These are phyloP conservation scores for Phlyctochytrium bullatum DNA, from an alignment of 192 early-diverging fungal species.

Conservation along the genomic window DNA sequence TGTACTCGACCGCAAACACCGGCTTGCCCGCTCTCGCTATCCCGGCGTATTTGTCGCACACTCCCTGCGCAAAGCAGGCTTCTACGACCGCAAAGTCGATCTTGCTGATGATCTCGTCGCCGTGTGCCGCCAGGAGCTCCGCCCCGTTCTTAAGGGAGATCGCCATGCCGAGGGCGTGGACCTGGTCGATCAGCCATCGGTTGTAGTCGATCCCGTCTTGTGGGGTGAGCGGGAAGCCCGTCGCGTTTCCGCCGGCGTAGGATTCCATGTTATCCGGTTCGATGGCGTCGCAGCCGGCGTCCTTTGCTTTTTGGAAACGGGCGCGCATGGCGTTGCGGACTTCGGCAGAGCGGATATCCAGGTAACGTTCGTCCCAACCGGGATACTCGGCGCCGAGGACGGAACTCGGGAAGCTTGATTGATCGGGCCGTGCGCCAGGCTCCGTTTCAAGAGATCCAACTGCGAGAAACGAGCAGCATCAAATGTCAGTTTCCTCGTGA, in stretches of 20 bases:
- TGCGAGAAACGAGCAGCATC: background rate
- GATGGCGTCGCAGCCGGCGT: constrained; percentile 17
- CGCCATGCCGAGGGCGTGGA: constrained; percentile 15
- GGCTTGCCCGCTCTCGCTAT: background rate
- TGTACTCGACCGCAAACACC: background rate
- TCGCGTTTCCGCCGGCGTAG: constrained; percentile 1
- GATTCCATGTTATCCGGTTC: constrained; percentile 27
- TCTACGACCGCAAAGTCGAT: constrained; percentile 19
- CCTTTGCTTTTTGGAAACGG: constrained; percentile 9
- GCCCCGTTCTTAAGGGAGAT: constrained; percentile 16
- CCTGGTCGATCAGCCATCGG: background rate
- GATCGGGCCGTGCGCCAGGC: constrained; percentile 6
- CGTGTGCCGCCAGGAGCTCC: background rate
- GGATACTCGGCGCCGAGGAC: constrained; percentile 19
- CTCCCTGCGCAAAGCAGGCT: background rate
- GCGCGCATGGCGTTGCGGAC: constrained; percentile 20
- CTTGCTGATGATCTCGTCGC: background rate
- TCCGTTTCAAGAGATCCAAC: background rate
- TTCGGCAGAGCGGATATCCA: constrained; percentile 11
- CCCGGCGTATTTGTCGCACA: background rate
- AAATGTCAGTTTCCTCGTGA: background rate
- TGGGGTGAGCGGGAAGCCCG: constrained; percentile 10
- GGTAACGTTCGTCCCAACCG: constrained; percentile 26
- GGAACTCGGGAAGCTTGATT: constrained; percentile 3
- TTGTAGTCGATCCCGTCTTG: constrained; percentile 11